A percentile compares a stretch with the other conserved stretches of the same genome.
Evolutionary conservation across 441 rosid species (phyloP).

Genomic region (Eugenia klotzschiana): DNA sequence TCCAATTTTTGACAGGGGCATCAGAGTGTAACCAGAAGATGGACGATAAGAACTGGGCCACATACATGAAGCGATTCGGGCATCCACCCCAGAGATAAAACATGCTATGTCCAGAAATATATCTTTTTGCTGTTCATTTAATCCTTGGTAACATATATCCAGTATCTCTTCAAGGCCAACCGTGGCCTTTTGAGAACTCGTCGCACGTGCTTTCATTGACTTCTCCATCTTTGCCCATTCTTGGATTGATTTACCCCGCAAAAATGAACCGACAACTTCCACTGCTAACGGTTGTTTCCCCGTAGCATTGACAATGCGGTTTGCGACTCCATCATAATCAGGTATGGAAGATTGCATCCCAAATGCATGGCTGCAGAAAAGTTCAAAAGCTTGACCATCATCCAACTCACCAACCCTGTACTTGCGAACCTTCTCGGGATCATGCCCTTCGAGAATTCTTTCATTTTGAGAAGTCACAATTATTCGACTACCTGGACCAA

Average conservation of each 20-base stretch:
- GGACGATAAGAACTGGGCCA: not conserved
- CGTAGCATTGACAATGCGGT: not conserved
- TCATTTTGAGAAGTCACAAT: rapidly evolving
- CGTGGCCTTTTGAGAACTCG: not conserved
- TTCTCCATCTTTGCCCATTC: not conserved
- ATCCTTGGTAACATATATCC: not conserved
- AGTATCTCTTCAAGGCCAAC: not conserved
- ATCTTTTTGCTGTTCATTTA: not conserved
- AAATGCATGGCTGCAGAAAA: not conserved
- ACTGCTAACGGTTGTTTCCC: not conserved
- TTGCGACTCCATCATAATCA: not conserved
- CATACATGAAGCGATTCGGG: not conserved
- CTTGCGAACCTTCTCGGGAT: rapidly evolving
- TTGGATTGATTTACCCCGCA: not conserved
- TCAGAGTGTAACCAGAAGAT: not conserved
- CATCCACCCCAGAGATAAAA: not conserved
- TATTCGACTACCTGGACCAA: not conserved
- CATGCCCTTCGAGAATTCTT: rapidly evolving
- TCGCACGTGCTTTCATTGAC: rapidly evolving
- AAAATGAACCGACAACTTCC: not conserved
- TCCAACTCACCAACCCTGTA: not conserved
- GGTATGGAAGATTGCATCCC: not conserved
- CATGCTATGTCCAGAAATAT: not conserved
- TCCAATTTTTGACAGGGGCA: not conserved
- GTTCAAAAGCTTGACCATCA: not conserved